These are phyloP conservation scores for Populus hybrid DNA, from an alignment of 441 rosid genomes.

Conservation along the genomic window DNA sequence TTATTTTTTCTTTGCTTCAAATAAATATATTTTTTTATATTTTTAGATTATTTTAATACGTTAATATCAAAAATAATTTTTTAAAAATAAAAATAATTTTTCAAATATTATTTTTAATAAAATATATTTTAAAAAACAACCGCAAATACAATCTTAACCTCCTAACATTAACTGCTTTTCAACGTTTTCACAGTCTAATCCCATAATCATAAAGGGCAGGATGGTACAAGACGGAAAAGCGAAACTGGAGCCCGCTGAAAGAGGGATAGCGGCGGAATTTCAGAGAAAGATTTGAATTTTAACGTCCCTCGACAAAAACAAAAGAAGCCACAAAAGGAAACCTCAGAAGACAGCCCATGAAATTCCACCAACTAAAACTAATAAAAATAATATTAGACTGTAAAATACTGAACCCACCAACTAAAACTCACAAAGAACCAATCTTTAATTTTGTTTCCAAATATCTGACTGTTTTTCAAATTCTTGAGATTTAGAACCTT, in stretches of 20 bases:
- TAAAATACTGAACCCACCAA: not conserved
- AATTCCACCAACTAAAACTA: not conserved
- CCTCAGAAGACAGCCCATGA: not conserved
- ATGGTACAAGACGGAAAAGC: conserved; percentile 9
- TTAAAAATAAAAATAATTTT: no score
- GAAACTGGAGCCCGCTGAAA: not conserved
- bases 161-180: not conserved
- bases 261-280: conserved; percentile 61
- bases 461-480: not conserved
- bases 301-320: conserved; percentile 7
- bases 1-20: no score
- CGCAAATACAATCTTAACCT: fast-evolving
- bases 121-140: no score
- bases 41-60: no score
- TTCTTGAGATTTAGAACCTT: not conserved
- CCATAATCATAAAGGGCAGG: conserved; percentile 16
- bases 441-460: no score
- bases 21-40: no score
- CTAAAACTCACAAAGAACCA: no score
- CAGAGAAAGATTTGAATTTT: conserved; percentile 46
- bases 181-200: not conserved
- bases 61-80: no score
- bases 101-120: no score
- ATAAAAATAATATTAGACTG: no score
- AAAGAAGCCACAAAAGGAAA: not conserved